Base-by-base conservation (phyloP, 2,329 filamentous ascomycete genomes). In the Emydomyces testavorans region DNA sequence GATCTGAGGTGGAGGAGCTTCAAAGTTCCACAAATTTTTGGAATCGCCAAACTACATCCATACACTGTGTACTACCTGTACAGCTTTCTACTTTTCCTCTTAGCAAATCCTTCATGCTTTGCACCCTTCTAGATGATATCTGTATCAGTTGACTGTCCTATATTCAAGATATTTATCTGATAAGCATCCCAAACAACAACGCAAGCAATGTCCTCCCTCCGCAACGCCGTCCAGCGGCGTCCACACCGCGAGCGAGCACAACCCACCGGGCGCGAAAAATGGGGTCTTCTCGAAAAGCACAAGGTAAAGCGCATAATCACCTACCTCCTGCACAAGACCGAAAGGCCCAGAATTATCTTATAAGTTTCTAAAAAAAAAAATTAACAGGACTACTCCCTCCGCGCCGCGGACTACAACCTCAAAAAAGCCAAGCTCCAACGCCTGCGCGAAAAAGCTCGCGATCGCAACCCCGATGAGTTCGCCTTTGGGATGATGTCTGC, bases 281-380 rank as follows among this genome's bases (percentile, higher is more conserved):
- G 88, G 69, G 92, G 92, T 54, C 77, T 96, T 18, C 80, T 96
- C 52, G 92, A 96, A 67, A 96, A 98, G 71, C 85, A 92, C 75
- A 95, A 95, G 72, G 82, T 82, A 61, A 21, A 46, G 53, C 41
- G 7, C n/a, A n/a, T n/a, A n/a, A 28, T 13, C 6, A 35, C 38
- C 40, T 48, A 48, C 50, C 34, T 40, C 52, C 20, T 39, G 24
- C n/a, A 4, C 21, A 20, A 24, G 31, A 39, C n/a, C 21, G 16
- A 2, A 46, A 24, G 23, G 8, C 16, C 18, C 11, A 16, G 21
- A 44, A 44, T 16, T 6, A 2, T 16, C 20, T 26, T 49, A 6
- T 31, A 20, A 1, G 15, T 8, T 3, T 20, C 48, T 36, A 40
- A 11, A 16, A 16, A n/a, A 16, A 45, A 6, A 5, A 16, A 32